phyloP scores from a whole-genome alignment of 1,139 yeast genomes.

The Meyerozyma athensensis region DNA sequence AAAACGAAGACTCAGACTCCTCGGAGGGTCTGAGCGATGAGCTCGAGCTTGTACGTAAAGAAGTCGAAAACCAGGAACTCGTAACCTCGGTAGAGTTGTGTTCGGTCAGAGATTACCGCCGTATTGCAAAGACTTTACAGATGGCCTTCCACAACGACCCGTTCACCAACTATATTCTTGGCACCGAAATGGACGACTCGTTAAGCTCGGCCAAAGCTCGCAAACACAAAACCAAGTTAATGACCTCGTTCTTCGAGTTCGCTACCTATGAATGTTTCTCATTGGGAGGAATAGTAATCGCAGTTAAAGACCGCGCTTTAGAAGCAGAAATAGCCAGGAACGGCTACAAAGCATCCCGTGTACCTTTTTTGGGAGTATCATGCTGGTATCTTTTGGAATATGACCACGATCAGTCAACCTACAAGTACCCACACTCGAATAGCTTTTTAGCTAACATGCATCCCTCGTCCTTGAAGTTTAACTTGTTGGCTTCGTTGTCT shows the following conservation, averaged over 20 bases:
- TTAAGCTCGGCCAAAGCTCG: constrained; percentile 14
- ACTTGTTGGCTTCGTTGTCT: constrained; percentile 29
- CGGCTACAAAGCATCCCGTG: constrained; percentile 13
- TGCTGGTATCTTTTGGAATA: constrained; percentile 34
- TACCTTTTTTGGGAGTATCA: constrained; percentile 34
- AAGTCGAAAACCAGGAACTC: neutral
- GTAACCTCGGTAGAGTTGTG: constrained; percentile 26
- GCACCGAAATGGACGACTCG: constrained; percentile 23
- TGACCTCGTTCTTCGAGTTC: constrained; percentile 34
- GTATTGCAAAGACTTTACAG: constrained; percentile 36
- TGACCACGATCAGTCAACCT: constrained; percentile 9
- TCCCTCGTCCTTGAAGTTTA: constrained; percentile 29
- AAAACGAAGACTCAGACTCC: neutral
- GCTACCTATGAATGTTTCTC: constrained; percentile 33
- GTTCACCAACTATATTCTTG: constrained; percentile 35
- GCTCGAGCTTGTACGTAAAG: neutral
- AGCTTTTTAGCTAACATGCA: constrained; percentile 20
- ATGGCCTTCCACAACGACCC: constrained; percentile 40
- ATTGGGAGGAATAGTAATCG: constrained; percentile 29
- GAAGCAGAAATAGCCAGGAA: constrained; percentile 24
- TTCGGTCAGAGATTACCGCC: constrained; percentile 29
- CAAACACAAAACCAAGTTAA: constrained; percentile 26
- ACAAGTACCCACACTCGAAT: neutral
- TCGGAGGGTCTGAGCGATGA: neutral
- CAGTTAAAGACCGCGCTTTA: constrained; percentile 27